These are phyloP conservation scores for Fagus crenata DNA, from an alignment of 306 rosid genomes.

Conservation along the genomic window DNA sequence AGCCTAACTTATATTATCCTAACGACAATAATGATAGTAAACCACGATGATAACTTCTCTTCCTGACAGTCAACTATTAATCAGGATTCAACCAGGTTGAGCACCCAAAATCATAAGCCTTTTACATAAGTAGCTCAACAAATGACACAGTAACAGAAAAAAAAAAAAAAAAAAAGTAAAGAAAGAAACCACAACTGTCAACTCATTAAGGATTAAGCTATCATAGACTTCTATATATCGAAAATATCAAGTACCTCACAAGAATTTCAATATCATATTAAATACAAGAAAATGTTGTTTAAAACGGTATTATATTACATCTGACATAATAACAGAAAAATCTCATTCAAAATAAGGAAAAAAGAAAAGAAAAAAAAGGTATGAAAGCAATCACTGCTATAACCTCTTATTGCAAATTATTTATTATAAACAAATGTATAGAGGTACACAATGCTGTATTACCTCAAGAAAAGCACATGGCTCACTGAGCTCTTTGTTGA, in stretches of 20 bases:
- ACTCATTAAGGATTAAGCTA: neutral
- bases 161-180: no score
- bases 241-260: neutral
- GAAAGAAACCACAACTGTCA: neutral
- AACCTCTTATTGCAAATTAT: neutral
- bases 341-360: slow-evolving; percentile 13
- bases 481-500: slow-evolving; percentile 38
- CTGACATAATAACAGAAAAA: neutral
- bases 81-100: neutral
- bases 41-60: neutral
- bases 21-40: neutral
- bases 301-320: neutral
- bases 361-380: neutral
- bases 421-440: neutral
- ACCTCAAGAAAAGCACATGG: slow-evolving; percentile 89
- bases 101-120: neutral
- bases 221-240: neutral
- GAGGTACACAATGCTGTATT: slow-evolving; percentile 18
- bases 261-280: neutral
- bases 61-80: neutral
- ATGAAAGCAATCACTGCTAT: neutral
- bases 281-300: neutral
- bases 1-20: neutral
- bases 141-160: no score
- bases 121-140: no score